These are phyloP conservation scores for Aaosphaeria pasadenensis DNA, from an alignment of 2,329 filamentous ascomycete genomes.

Conservation along the genomic window DNA sequence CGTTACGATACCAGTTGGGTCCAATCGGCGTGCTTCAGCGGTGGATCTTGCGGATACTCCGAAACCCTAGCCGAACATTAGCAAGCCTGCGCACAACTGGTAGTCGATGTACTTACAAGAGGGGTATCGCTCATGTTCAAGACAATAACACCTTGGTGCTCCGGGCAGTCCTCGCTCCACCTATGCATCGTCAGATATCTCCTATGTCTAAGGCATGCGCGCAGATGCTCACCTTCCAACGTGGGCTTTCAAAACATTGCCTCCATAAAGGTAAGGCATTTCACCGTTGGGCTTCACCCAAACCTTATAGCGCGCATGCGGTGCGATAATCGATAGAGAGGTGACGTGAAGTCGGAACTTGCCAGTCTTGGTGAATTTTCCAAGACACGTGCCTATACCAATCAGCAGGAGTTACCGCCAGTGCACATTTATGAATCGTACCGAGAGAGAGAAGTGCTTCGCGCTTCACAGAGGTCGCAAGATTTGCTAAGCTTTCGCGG, in stretches of 20 bases:
- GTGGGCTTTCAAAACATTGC: constrained; percentile 80
- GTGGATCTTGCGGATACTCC: constrained; percentile 88
- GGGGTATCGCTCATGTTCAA: constrained; percentile 90
- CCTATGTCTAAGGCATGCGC: no score
- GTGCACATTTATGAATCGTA: no score
- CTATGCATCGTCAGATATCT: no score
- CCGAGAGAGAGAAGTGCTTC: constrained; percentile 83
- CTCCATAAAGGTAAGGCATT: constrained; percentile 96
- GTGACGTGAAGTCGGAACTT: constrained; percentile 96
- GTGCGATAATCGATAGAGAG: constrained; percentile 81
- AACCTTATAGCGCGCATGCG: constrained; percentile 92
- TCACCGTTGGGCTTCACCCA: constrained; percentile 96
- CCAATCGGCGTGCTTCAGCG: constrained; percentile 75
- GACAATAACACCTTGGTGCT: constrained; percentile 88
- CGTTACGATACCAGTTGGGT: constrained; percentile 84
- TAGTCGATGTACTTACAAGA: constrained; percentile 44
- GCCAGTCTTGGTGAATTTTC: constrained; percentile 94
- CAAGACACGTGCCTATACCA: constrained; percentile 63
- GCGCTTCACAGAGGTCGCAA: constrained; percentile 81
- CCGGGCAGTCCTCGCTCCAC: constrained; percentile 87
- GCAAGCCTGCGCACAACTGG: constrained; percentile 1
- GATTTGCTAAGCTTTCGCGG: constrained; percentile 75
- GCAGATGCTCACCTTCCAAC: constrained; percentile 55
- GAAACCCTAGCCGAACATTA: constrained; percentile 63
- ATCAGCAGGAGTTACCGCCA: no score